Conservation (phyloP, 257 asterid genomes). For the Gynochthodes officinalis region DNA sequence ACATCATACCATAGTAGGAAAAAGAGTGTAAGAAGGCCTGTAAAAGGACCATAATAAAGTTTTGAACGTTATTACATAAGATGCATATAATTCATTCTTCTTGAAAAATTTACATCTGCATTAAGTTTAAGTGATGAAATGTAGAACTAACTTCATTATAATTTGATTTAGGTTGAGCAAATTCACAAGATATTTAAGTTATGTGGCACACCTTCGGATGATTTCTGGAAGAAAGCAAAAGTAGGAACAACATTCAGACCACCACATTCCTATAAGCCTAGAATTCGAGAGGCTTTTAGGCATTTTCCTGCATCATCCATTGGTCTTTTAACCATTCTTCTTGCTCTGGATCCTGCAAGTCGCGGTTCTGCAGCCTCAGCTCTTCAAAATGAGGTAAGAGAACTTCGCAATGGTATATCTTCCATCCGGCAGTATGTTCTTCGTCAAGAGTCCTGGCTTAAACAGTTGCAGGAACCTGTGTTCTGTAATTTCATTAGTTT, state of each 20-base stretch:
- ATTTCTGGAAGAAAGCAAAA: slow-evolving; percentile 47
- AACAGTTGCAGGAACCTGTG: too few species aligned
- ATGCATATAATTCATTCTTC: background rate
- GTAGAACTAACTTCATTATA: background rate
- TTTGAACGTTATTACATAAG: background rate
- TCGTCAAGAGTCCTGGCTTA: too few species aligned
- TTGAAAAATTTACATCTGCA: background rate
- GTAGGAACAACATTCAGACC: slow-evolving; percentile 63
- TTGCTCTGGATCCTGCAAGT: slow-evolving; percentile 55
- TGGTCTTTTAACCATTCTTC: slow-evolving; percentile 48
- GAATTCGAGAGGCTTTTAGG: slow-evolving; percentile 45
- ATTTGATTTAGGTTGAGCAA: slow-evolving; percentile 62
- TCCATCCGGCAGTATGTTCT: background rate
- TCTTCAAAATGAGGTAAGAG: slow-evolving; percentile 47
- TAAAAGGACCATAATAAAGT: background rate
- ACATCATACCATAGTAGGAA: background rate
- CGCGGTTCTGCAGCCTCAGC: slow-evolving; percentile 67
- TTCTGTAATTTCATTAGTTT: too few species aligned
- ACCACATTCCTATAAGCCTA: slow-evolving; percentile 53
- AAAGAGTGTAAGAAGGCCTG: too few species aligned
- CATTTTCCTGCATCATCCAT: slow-evolving; percentile 61
- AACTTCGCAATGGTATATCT: background rate
- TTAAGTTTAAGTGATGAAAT: background rate
- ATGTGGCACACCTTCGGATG: slow-evolving; percentile 80
- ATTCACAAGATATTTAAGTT: slow-evolving; percentile 70